A percentile compares a stretch with the other conserved stretches of the same genome.
These are phyloP conservation scores for Erysimum cheiranthoides DNA, from an alignment of 345 rosid species.

Conservation along the genomic window DNA sequence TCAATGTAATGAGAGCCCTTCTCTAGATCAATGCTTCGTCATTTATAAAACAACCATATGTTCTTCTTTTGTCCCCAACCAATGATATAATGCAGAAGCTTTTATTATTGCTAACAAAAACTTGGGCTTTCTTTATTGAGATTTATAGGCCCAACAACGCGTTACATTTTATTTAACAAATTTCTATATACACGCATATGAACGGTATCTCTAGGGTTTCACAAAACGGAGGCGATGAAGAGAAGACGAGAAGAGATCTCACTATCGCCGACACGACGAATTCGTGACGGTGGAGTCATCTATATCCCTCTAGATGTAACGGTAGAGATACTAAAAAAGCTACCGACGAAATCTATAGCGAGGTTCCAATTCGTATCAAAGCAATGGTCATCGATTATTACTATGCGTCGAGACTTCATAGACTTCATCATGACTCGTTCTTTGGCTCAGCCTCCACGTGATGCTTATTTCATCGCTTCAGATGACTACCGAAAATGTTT, in stretches of 20 bases:
- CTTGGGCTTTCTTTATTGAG: not conserved
- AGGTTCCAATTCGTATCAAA: slow-evolving; percentile 16
- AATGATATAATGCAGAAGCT: no score
- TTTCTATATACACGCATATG: not conserved
- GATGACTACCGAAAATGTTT: not conserved
- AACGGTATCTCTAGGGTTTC: slow-evolving; percentile 5
- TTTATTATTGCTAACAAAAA: no score
- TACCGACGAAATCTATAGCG: not conserved
- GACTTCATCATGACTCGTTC: slow-evolving; percentile 1
- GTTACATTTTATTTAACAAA: not conserved
- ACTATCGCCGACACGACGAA: not conserved
- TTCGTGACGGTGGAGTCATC: not conserved
- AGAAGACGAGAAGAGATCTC: not conserved
- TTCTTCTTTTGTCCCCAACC: slow-evolving; percentile 5
- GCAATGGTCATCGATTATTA: not conserved
- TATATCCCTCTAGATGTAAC: not conserved
- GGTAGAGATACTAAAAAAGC: slow-evolving; percentile 14
- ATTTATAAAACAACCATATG: not conserved
- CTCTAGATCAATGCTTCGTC: slow-evolving; percentile 31
- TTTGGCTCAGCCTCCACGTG: slow-evolving; percentile 3
- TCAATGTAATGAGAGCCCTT: slow-evolving; percentile 45
- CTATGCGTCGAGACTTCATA: not conserved
- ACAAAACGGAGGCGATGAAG: slow-evolving; percentile 10
- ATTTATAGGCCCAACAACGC: not conserved
- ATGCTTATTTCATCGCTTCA: not conserved